A percentile compares a stretch with the other conserved stretches of the same genome.
These are phyloP conservation scores for Trichoderma reesei DNA, from an alignment of 495 filamentous ascomycete genomes.

Conservation along the genomic window DNA sequence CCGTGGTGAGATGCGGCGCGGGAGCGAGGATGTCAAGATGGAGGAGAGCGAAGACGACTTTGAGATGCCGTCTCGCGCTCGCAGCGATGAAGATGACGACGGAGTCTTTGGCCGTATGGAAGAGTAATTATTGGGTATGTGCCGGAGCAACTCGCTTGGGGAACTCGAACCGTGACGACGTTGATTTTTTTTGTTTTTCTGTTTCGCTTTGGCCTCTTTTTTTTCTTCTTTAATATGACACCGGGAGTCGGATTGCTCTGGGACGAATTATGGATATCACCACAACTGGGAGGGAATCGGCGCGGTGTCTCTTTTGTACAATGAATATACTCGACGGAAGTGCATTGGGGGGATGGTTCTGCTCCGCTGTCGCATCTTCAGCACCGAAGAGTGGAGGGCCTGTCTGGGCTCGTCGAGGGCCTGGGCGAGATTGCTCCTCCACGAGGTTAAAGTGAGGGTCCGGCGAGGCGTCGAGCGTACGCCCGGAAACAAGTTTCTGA, in stretches of 20 bases:
- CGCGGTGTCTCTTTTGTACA: conserved; percentile 31
- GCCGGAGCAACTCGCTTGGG: background rate
- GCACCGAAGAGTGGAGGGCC: conserved; percentile 47
- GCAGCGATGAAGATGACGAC: conserved; percentile 85
- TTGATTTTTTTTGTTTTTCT: conserved; percentile 12
- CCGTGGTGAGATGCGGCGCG: conserved; percentile 31
- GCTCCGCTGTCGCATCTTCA: conserved; percentile 46
- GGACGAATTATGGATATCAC: conserved; percentile 14
- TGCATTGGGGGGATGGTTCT: conserved; percentile 35
- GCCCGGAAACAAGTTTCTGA: conserved; percentile 22
- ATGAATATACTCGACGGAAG: conserved; percentile 32
- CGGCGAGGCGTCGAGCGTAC: conserved; percentile 50
- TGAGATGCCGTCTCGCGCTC: conserved; percentile 49
- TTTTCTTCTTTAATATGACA: conserved; percentile 19
- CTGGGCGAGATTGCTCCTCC: conserved; percentile 25
- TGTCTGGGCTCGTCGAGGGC: conserved; percentile 13
- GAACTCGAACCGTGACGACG: background rate
- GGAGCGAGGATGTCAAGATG: conserved; percentile 52
- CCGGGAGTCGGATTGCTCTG: conserved; percentile 1
- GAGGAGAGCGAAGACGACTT: conserved; percentile 74
- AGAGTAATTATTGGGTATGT: conserved; percentile 43
- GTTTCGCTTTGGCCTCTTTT: no score
- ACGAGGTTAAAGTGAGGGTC: conserved; percentile 54
- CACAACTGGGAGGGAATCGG: background rate
- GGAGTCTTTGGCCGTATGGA: conserved; percentile 95